A percentile compares a stretch with the other conserved stretches of the same genome.
phyloP scores from a whole-genome alignment of 1,284 basidiomycete species.

The Papiliotrema laurentii region DNA sequence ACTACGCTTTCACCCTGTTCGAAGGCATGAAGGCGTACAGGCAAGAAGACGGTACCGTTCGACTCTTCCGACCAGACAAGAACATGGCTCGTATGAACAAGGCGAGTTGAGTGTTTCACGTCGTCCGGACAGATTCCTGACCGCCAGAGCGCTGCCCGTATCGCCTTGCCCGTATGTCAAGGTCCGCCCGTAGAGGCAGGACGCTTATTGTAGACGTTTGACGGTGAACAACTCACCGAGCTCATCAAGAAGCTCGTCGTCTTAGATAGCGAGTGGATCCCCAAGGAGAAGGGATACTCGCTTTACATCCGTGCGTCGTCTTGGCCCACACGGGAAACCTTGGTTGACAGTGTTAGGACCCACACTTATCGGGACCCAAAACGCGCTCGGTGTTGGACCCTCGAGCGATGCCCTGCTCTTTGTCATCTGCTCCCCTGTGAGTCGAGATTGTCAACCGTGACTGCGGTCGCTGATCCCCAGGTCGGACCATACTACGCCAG shows the following conservation, averaged over 20 bases:
- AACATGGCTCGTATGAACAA: constrained; percentile 75
- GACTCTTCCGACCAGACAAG: constrained; percentile 94
- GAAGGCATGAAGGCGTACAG: constrained; percentile 97
- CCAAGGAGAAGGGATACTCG: constrained; percentile 80
- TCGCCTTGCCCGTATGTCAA: constrained; percentile 46
- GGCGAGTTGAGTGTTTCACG: constrained; percentile 20
- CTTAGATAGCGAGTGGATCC: constrained; percentile 90
- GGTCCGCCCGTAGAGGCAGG: no score
- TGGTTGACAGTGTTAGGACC: constrained; percentile 38
- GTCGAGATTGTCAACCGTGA: constrained; percentile 6
- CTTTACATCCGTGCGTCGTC: constrained; percentile 68
- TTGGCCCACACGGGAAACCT: constrained; percentile 2
- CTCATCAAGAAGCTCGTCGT: constrained; percentile 85
- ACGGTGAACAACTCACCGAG: constrained; percentile 71
- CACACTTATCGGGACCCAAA: constrained; percentile 79
- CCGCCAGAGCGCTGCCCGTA: constrained; percentile 42
- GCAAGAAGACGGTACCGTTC: constrained; percentile 69
- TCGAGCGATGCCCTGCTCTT: constrained; percentile 86
- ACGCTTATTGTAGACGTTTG: constrained; percentile 65
- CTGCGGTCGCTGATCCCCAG: constrained; percentile 1
- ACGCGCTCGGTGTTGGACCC: constrained; percentile 80
- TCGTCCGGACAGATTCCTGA: neutral
- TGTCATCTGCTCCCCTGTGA: constrained; percentile 81
- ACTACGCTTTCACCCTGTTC: constrained; percentile 79
- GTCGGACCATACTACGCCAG: constrained; percentile 87